Evolutionary conservation across 306 rosid species (phyloP), one percentile per base, ranked within the genome.

Genomic region (Fragaria iinumae): DNA sequence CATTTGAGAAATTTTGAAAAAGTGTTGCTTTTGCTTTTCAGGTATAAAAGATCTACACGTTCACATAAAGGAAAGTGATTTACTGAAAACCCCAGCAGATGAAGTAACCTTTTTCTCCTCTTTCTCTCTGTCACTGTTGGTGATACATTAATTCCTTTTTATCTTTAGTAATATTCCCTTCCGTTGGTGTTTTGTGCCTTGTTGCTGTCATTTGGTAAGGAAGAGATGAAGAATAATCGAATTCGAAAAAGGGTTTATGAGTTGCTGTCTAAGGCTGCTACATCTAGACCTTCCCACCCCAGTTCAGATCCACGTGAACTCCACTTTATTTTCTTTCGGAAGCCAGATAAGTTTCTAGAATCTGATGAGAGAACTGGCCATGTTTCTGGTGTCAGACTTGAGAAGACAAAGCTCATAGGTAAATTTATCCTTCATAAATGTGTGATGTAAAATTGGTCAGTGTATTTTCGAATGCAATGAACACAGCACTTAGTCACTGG

Each of bases 341-440:
- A 87, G 77, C 99, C 99, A 56, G 83, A 86, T 79, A 68, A 90
- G 74, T 92, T 95, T 83, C 83, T 76, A 34, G 94, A 88, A 36
- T 90, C 89, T 49, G 50, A 76, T 57, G 90, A 86, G 52, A 87
- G 68, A 82, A 72, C 57, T 53, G 84, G 86, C 67, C 82, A 84
- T 81, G 87, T 88, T 77, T 88, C 92, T 76, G 89, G 90, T 0
- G 86, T 92, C 78, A 82, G 65, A 65, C 86, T 95, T 71, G 97
- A 95, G 90, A 89, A 92, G 84, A 89, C 99, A 32, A 84, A 80
- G 80, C 92, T 92, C 50, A 74, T 82, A 87, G 90, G 97, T 95
- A 82, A 43, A 32, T 5, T 11, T 21, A 47, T 72, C 18, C 47
- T 57, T 11, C 34, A 53, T 66, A 32, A 11, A 62, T 16, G 44